Conservation (phyloP, 1,284 basidiomycete genomes). For the Puccinia hordei region DNA sequence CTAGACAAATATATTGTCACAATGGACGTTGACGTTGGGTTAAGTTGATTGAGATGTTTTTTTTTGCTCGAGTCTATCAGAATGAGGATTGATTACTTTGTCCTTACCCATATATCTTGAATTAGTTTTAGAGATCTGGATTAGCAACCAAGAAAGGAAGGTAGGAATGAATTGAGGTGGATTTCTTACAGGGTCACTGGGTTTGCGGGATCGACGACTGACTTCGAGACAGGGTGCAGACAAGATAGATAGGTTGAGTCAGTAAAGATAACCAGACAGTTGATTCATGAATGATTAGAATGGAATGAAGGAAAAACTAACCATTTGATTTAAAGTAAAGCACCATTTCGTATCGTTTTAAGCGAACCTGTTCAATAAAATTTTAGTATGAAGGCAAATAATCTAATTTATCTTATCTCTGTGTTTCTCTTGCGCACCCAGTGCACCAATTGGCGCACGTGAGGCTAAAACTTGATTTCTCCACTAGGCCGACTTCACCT, state of each 20-base stretch:
- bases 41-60: not conserved
- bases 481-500: not conserved
- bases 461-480: too few relatives aligned
- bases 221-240: constrained; percentile 1
- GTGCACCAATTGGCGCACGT: not conserved
- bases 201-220: constrained; percentile 39
- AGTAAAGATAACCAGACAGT: not conserved
- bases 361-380: too few relatives aligned
- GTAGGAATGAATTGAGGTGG: not conserved
- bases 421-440: not conserved
- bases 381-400: too few relatives aligned
- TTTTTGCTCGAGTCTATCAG: not conserved
- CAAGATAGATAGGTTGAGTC: not conserved
- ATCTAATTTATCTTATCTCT: too few relatives aligned
- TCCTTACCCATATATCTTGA: constrained; percentile 50
- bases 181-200: constrained; percentile 39
- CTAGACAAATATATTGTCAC: not conserved
- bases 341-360: constrained; percentile 2
- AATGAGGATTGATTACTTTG: constrained; percentile 23
- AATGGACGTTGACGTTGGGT: not conserved
- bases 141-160: not conserved
- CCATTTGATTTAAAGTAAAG: constrained; percentile 35
- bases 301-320: constrained; percentile 11
- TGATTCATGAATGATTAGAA: not conserved
- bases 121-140: not conserved